Evolutionary conservation across 208 protist species (phyloP).

Genomic region (Phytomonas sp.): DNA sequence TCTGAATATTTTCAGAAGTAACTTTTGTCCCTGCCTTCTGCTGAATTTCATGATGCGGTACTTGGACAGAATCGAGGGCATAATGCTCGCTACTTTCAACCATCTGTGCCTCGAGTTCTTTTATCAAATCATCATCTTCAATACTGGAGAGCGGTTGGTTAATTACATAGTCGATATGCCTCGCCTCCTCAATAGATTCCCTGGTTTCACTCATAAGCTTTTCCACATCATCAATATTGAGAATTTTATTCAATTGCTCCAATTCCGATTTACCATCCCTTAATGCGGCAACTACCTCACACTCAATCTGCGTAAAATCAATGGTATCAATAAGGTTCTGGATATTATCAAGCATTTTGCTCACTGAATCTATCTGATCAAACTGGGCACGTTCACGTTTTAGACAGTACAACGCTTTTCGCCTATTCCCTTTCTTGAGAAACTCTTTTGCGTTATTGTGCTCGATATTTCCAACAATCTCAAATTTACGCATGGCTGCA

Average conservation of each 20-base stretch:
- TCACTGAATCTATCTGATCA: conserved; percentile 46
- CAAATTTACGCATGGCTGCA: conserved; percentile 61
- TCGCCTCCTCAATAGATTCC: conserved; percentile 63
- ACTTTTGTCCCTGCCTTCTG: background rate
- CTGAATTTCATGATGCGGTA: conserved; percentile 20
- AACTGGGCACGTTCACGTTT: conserved; percentile 59
- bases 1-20: background rate
- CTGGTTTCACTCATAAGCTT: conserved; percentile 65
- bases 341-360: conserved; percentile 73
- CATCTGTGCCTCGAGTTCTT: conserved; percentile 26
- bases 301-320: conserved; percentile 67
- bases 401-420: conserved; percentile 73
- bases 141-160: conserved; percentile 33
- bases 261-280: conserved; percentile 68
- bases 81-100: conserved; percentile 10
- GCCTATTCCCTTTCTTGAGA: conserved; percentile 50
- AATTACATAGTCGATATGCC: conserved; percentile 56
- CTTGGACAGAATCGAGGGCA: conserved; percentile 15
- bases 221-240: conserved; percentile 79
- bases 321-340: conserved; percentile 68
- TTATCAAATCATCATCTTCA: conserved; percentile 62
- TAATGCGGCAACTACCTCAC: conserved; percentile 58
- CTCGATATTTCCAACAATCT: conserved; percentile 36
- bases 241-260: conserved; percentile 65
- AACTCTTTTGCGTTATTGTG: conserved; percentile 60